Evolutionary conservation across 176 grass and related monocot genomes (phyloP).

Genomic region (Aegilops tauschii): DNA sequence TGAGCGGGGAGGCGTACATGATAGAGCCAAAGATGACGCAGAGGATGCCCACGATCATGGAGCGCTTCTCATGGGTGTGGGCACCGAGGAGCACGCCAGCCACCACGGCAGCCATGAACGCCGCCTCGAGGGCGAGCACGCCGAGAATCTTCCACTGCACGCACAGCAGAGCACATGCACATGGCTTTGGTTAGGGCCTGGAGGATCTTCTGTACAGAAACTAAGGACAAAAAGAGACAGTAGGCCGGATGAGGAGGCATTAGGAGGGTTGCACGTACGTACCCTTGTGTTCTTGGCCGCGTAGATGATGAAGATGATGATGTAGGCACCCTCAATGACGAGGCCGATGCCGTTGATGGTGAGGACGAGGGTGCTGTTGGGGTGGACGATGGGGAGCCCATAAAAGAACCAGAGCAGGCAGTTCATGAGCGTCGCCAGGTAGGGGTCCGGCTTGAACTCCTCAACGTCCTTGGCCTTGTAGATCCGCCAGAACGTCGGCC

Average conservation of each 20-base stretch:
- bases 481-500: constrained; percentile 59
- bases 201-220: too few species aligned
- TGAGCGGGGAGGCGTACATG: constrained; percentile 70
- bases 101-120: constrained; percentile 37
- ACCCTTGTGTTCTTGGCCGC: background rate
- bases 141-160: constrained; percentile 26
- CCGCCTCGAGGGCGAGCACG: constrained; percentile 36
- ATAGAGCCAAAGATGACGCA: background rate
- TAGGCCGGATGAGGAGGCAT: too few species aligned
- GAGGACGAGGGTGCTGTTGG: constrained; percentile 44
- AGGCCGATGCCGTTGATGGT: constrained; percentile 55
- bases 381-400: constrained; percentile 54
- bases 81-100: constrained; percentile 41
- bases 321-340: constrained; percentile 44
- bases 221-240: too few species aligned
- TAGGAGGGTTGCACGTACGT: too few species aligned
- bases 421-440: constrained; percentile 76
- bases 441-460: constrained; percentile 57
- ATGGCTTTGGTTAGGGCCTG: too few species aligned
- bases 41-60: constrained; percentile 50
- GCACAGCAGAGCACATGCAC: too few species aligned
- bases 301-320: constrained; percentile 47
- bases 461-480: constrained; percentile 48
- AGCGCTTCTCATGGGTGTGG: constrained; percentile 43
- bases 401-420: constrained; percentile 79